phyloP scores from a whole-genome alignment of 495 filamentous ascomycete species.

The Penicillium argentinense region DNA sequence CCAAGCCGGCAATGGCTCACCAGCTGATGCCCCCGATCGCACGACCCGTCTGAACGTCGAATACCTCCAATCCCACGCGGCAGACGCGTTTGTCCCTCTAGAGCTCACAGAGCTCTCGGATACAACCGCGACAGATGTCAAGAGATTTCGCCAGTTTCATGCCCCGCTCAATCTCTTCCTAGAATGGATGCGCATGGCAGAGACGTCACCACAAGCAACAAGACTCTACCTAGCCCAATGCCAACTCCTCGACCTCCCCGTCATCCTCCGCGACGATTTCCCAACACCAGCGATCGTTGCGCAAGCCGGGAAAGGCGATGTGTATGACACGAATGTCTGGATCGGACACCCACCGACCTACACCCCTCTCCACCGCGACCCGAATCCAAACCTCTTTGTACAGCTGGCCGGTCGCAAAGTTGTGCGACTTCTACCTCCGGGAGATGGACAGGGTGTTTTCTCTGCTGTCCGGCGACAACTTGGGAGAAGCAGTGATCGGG shows the following conservation, averaged over 20 bases:
- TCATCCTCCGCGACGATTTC: constrained; percentile 59
- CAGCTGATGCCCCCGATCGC: not conserved
- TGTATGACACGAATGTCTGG: constrained; percentile 88
- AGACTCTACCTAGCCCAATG: constrained; percentile 85
- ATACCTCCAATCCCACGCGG: constrained; percentile 50
- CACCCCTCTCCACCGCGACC: constrained; percentile 88
- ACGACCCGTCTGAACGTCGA: constrained; percentile 40
- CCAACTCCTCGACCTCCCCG: constrained; percentile 64
- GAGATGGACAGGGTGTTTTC: constrained; percentile 61
- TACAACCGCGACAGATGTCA: not conserved
- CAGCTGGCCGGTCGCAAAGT: constrained; percentile 76
- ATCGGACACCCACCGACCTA: constrained; percentile 81
- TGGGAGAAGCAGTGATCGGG: constrained; percentile 35
- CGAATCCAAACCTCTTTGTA: constrained; percentile 90
- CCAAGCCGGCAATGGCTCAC: constrained; percentile 1
- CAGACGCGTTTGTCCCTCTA: constrained; percentile 54
- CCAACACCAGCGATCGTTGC: constrained; percentile 65
- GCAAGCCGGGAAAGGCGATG: constrained; percentile 63
- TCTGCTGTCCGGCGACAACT: constrained; percentile 49
- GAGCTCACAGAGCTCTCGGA: constrained; percentile 48
- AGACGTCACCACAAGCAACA: constrained; percentile 29
- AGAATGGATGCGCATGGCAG: constrained; percentile 45
- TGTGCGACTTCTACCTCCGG: constrained; percentile 67
- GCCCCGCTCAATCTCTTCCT: constrained; percentile 60
- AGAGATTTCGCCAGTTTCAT: constrained; percentile 54